Conservation (phyloP, 2,329 filamentous ascomycete species). For the Aspergillus novofumigatus region DNA sequence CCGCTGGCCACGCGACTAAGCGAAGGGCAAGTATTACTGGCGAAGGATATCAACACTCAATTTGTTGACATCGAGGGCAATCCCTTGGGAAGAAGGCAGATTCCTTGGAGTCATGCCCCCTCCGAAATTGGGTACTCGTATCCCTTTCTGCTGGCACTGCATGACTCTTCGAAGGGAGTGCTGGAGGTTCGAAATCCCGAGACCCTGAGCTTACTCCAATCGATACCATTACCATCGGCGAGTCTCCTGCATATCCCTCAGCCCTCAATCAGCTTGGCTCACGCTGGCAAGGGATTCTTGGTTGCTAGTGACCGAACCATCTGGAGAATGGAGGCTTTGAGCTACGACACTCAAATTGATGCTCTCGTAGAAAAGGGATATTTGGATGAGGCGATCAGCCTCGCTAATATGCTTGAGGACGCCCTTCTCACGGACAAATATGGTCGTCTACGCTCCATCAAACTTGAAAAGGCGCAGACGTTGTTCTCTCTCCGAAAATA, state of each 20-base stretch:
- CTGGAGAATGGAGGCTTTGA: slow-evolving; percentile 92
- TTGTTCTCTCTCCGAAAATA: slow-evolving; percentile 82
- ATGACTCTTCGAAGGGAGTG: slow-evolving; percentile 74
- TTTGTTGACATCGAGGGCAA: slow-evolving; percentile 85
- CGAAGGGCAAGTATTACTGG: slow-evolving; percentile 82
- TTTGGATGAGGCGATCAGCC: slow-evolving; percentile 88
- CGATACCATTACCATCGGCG: slow-evolving; percentile 74
- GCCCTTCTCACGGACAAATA: slow-evolving; percentile 80
- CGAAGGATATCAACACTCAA: slow-evolving; percentile 94
- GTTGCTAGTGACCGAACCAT: slow-evolving; percentile 86
- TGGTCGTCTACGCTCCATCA: slow-evolving; percentile 75
- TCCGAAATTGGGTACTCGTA: slow-evolving; percentile 95
- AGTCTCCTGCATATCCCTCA: slow-evolving; percentile 86
- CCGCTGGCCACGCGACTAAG: slow-evolving; percentile 78
- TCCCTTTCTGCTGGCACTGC: slow-evolving; percentile 85
- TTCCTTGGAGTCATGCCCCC: slow-evolving; percentile 87
- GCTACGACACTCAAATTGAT: slow-evolving; percentile 85
- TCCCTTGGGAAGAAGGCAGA: slow-evolving; percentile 74
- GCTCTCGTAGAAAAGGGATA: slow-evolving; percentile 69
- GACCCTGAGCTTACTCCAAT: slow-evolving; percentile 84
- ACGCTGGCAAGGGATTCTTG: slow-evolving; percentile 92
- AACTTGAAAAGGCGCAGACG: slow-evolving; percentile 83
- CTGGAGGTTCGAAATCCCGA: slow-evolving; percentile 91
- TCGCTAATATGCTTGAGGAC: slow-evolving; percentile 86
- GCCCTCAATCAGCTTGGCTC: slow-evolving; percentile 87